Base-by-base conservation (phyloP, 2,329 filamentous ascomycete species). In the Aspergillus tanneri region DNA sequence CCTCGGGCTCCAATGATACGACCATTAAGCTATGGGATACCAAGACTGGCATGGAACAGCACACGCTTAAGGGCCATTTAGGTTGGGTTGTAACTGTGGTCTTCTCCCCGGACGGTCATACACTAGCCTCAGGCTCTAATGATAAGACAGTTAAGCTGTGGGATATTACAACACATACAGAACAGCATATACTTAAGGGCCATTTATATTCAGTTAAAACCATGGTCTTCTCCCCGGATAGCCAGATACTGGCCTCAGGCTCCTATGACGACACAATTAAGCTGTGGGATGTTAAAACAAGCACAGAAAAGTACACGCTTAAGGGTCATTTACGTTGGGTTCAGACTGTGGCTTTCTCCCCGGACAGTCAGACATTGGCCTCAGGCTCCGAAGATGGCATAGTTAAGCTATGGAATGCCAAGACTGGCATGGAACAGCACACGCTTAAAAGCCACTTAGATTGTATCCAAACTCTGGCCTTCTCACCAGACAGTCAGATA, bases 191-290 rank as follows among this genome's bases (percentile, higher is more conserved):
- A n/a, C 49, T 60, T 18, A 30, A 53, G 36, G 53, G 49, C 21
- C 52, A 57, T 50, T 46, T 46, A 4, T 16, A 43, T 21, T 40
- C 5, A 24, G 52, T 60, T 46, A 9, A 34, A 3, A 43, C 30
- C 1, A 46, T 60, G 8, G 46, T 49, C 25, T 61, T 61, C 47
- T 61, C 53, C 16, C 48, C 49, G 12, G 55, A 61, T 36, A 48
- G 51, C 14, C 35, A 46, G 21, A 37, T 40, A 22, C 11, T 61
- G 18, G 58, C 49, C 18, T 55, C 55, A 49, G n/a, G n/a, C n/a
- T n/a, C n/a, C n/a, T n/a, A n/a, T n/a, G n/a, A n/a, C n/a, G n/a
- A n/a, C n/a, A n/a, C 43, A 25, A 44, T 55, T 16, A 53, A 49
- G 36, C 42, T 54, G 18, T 59, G 45, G 56, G 35, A 55, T 34